These are phyloP conservation scores for Solanum chilense DNA, from an alignment of 257 asterid genomes.

Conservation along the genomic window DNA sequence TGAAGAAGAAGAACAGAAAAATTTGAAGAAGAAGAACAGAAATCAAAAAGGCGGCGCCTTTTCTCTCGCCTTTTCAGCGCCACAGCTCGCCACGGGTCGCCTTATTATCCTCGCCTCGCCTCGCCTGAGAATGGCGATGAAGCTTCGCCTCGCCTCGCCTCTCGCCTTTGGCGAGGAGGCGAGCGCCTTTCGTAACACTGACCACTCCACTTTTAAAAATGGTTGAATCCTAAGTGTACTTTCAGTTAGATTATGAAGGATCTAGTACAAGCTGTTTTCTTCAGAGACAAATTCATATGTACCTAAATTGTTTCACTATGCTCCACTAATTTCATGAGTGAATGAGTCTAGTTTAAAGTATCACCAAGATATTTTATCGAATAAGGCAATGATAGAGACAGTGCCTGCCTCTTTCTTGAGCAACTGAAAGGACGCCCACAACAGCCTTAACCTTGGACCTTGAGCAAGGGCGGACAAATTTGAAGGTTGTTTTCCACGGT, in stretches of 20 bases:
- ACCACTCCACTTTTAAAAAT: background rate
- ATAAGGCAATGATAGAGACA: constrained; percentile 19
- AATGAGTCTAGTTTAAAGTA: background rate
- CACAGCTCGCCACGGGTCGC: no score
- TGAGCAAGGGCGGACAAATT: constrained; percentile 73
- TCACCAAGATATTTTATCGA: background rate
- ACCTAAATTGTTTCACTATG: background rate
- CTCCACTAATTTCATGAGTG: background rate
- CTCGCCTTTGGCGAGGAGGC: no score
- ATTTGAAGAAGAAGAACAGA: no score
- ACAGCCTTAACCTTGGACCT: constrained; percentile 72
- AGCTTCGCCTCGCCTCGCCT: no score
- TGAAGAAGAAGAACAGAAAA: no score
- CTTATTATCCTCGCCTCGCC: no score
- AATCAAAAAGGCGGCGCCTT: no score
- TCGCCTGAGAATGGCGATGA: no score
- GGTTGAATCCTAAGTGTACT: background rate
- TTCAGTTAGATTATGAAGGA: background rate
- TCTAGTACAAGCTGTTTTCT: background rate
- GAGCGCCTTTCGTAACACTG: no score
- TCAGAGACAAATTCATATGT: background rate
- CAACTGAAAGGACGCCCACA: constrained; percentile 76
- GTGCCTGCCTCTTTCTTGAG: constrained; percentile 84
- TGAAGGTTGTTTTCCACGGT: constrained; percentile 33
- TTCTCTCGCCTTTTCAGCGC: no score